phyloP scores from a whole-genome alignment of 73 alveolate genomes.

The Diophrys appendiculata region DNA sequence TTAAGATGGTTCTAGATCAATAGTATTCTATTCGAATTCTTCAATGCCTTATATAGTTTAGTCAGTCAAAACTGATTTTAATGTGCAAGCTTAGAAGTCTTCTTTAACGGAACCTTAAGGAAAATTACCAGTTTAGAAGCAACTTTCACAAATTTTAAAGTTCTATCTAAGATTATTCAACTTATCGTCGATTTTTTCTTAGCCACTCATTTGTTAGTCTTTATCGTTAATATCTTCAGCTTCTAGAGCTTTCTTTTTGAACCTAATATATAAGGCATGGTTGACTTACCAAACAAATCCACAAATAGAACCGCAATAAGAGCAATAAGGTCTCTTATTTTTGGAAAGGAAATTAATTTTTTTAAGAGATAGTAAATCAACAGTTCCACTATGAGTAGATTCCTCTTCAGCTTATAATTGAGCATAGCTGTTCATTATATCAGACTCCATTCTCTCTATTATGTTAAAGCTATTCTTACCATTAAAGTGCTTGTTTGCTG shows the following conservation, averaged over 20 bases:
- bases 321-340: constrained; percentile 89
- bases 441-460: constrained; percentile 9
- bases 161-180: constrained; percentile 40
- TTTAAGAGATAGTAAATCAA: constrained; percentile 15
- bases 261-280: not conserved
- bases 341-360: constrained; percentile 72
- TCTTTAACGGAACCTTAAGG: constrained; percentile 62
- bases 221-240: constrained; percentile 45
- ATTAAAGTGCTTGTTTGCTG: constrained; percentile 58
- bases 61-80: constrained; percentile 47
- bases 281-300: constrained; percentile 77
- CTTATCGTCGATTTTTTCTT: constrained; percentile 39
- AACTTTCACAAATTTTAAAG: constrained; percentile 60
- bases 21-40: constrained; percentile 28
- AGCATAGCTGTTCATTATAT: constrained; percentile 12
- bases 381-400: not conserved
- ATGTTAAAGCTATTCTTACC: constrained; percentile 26
- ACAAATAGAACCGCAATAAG: constrained; percentile 83
- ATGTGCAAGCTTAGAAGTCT: constrained; percentile 67
- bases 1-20: constrained; percentile 21
- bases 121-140: constrained; percentile 49
- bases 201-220: constrained; percentile 24
- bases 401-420: constrained; percentile 13
- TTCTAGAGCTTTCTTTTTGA: constrained; percentile 9
- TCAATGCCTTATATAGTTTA: constrained; percentile 31